Conservation (phyloP, 805 yeast species). For the Kodamaea neixiangensis region DNA sequence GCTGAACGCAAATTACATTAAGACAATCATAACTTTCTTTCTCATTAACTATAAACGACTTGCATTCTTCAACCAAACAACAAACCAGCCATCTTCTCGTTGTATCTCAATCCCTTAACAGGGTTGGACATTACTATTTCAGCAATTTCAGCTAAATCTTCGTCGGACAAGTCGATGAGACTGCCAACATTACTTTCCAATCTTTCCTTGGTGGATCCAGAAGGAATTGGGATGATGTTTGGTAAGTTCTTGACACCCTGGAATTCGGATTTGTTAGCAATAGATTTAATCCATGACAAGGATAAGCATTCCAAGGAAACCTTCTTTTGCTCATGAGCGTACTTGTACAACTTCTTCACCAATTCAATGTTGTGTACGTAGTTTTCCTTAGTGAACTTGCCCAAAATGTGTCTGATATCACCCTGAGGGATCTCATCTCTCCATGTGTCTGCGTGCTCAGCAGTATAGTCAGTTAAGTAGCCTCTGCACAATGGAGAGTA, state of each 20-base stretch:
- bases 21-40: background rate
- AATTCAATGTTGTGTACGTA: constrained; percentile 52
- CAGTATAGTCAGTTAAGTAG: constrained; percentile 63
- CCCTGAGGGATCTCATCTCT: constrained; percentile 51
- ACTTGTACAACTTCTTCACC: constrained; percentile 49
- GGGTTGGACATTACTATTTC: constrained; percentile 42
- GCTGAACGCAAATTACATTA: too few relatives aligned
- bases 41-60: background rate
- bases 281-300: constrained; percentile 49
- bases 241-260: constrained; percentile 47
- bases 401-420: constrained; percentile 54
- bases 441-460: constrained; percentile 32
- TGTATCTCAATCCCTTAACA: constrained; percentile 60
- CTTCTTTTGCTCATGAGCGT: constrained; percentile 47
- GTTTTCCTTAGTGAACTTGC: constrained; percentile 61
- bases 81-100: background rate
- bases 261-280: constrained; percentile 62
- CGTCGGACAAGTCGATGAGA: constrained; percentile 48
- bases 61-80: background rate
- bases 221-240: constrained; percentile 75
- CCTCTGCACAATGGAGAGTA: constrained; percentile 88
- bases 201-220: constrained; percentile 61
- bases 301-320: constrained; percentile 59
- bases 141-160: constrained; percentile 56
- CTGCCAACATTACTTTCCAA: constrained; percentile 59